A percentile compares a stretch with the other conserved stretches of the same genome.
These are phyloP conservation scores for Claviceps fusiformis DNA, from an alignment of 2,329 filamentous ascomycete species.

Conservation along the genomic window DNA sequence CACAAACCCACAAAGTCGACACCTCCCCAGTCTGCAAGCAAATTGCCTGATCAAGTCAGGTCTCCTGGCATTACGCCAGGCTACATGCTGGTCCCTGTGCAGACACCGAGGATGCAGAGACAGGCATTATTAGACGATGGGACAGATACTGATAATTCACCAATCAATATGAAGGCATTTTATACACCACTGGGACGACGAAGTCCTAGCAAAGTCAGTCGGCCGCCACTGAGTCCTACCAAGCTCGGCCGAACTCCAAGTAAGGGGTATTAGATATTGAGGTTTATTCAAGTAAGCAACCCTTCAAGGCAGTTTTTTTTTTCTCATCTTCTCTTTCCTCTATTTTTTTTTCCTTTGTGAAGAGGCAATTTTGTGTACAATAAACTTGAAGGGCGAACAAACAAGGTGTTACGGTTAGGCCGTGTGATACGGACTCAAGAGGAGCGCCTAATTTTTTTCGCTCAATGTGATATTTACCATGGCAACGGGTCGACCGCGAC, in stretches of 20 bases:
- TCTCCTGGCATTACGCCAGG: slow-evolving; percentile 23
- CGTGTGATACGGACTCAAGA: not conserved
- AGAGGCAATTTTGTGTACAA: not conserved
- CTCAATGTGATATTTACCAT: not conserved
- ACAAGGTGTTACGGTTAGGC: not conserved
- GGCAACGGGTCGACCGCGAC: not conserved
- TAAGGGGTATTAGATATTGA: slow-evolving; percentile 16
- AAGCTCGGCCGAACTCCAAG: slow-evolving; percentile 28
- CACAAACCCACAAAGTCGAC: slow-evolving; percentile 2
- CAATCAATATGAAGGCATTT: slow-evolving; percentile 28
- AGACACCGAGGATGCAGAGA: slow-evolving; percentile 32
- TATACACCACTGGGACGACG: slow-evolving; percentile 32
- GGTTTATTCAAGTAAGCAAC: not conserved
- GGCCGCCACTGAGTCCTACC: slow-evolving; percentile 32
- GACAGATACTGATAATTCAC: slow-evolving; percentile 39
- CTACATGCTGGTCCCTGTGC: slow-evolving; percentile 37
- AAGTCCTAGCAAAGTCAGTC: slow-evolving; percentile 36
- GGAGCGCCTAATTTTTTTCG: not conserved
- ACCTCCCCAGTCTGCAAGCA: slow-evolving; percentile 7
- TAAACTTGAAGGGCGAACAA: not conserved
- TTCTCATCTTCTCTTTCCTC: not conserved
- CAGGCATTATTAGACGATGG: slow-evolving; percentile 30
- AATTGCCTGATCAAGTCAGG: slow-evolving; percentile 11
- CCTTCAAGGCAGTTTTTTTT: not conserved
- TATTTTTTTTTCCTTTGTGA: not conserved